These are phyloP conservation scores for Camillea tinctor DNA, from an alignment of 2,329 filamentous ascomycete genomes.

Conservation along the genomic window DNA sequence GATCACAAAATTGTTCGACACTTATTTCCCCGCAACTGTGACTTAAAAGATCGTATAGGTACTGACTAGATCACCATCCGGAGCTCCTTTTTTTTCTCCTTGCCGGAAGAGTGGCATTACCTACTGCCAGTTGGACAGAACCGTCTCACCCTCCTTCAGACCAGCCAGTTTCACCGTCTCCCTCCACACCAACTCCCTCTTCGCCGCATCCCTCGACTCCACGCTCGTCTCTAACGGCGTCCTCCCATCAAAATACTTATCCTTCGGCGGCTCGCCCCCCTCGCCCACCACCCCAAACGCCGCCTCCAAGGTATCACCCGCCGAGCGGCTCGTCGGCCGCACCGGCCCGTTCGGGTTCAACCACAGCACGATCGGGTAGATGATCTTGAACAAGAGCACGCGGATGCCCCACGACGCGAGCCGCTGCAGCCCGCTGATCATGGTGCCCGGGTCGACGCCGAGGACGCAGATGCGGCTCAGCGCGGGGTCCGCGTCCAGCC, in stretches of 20 bases:
- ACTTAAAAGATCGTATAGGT: too few relatives aligned
- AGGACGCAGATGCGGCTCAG: slow-evolving; percentile 12
- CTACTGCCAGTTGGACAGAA: neutral
- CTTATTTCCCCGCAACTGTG: too few relatives aligned
- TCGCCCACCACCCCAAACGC: neutral
- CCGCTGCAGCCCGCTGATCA: slow-evolving; percentile 5
- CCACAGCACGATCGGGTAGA: too few relatives aligned
- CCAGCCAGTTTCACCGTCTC: slow-evolving; percentile 9
- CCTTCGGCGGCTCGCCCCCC: neutral
- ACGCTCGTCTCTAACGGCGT: slow-evolving; percentile 2
- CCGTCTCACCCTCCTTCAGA: slow-evolving; percentile 10
- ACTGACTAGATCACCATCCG: too few relatives aligned
- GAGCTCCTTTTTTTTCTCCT: too few relatives aligned
- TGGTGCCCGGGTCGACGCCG: slow-evolving; percentile 9
- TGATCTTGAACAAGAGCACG: neutral
- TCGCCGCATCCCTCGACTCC: slow-evolving; percentile 12
- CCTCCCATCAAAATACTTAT: slow-evolving; percentile 8
- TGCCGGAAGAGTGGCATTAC: too few relatives aligned
- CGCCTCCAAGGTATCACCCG: neutral
- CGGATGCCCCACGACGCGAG: slow-evolving; percentile 9
- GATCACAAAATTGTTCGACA: too few relatives aligned
- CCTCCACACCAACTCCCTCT: slow-evolving; percentile 18
- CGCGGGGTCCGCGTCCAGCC: slow-evolving; percentile 5
- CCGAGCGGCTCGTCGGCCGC: slow-evolving; percentile 1
- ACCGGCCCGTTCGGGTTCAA: slow-evolving; percentile 2